Conservation (phyloP, 192 early-diverging fungal genomes). For the Spizellomyces punctatus region DNA sequence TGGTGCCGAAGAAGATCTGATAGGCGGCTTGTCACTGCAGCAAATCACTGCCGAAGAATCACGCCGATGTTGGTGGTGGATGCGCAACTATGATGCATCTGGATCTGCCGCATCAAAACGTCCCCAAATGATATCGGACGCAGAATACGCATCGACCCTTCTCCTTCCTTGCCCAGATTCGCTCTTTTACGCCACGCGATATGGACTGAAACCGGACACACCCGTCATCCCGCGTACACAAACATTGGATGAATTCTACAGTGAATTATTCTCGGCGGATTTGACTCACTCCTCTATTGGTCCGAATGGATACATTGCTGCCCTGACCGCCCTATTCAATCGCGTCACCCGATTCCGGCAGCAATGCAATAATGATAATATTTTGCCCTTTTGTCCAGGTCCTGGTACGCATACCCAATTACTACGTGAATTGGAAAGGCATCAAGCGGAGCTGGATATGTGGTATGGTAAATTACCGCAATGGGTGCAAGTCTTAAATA, state of each 20-base stretch:
- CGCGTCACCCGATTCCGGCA: conserved; percentile 30
- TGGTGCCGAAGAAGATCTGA: background rate
- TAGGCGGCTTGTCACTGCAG: conserved; percentile 23
- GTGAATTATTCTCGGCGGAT: background rate
- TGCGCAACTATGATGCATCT: conserved; percentile 34
- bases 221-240: conserved; percentile 23
- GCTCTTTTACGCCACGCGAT: conserved; percentile 29
- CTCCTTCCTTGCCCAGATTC: conserved; percentile 32
- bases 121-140: conserved; percentile 33
- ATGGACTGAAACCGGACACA: conserved; percentile 8
- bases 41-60: conserved; percentile 29
- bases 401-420: conserved; percentile 4
- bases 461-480: conserved; percentile 33
- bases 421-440: conserved; percentile 2
- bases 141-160: conserved; percentile 17
- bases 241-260: conserved; percentile 28
- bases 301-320: conserved; percentile 32
- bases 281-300: conserved; percentile 25
- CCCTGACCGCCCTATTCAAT: conserved; percentile 31
- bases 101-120: conserved; percentile 32
- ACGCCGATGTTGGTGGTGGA: conserved; percentile 35
- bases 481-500: conserved; percentile 28
- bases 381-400: conserved; percentile 29
- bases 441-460: conserved; percentile 18
- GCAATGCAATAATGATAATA: conserved; percentile 26